Conservation (phyloP, 1,139 yeast genomes). For the Candida tunisiensis region DNA sequence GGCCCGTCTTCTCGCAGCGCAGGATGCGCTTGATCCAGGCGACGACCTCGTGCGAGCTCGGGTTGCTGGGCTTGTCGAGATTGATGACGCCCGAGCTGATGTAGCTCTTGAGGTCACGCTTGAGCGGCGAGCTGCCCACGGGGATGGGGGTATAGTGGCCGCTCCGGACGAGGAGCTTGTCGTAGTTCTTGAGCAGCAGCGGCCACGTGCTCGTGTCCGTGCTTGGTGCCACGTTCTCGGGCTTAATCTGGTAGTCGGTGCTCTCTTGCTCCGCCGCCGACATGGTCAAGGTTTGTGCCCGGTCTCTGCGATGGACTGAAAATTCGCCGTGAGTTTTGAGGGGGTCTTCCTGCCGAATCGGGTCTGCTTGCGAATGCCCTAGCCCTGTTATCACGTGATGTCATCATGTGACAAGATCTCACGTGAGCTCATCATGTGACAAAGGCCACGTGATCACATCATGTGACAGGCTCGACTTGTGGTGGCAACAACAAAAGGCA, state of each 20-base stretch:
- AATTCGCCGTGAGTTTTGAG: no score
- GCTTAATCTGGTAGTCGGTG: conserved; percentile 51
- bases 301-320: no score
- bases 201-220: conserved; percentile 95
- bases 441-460: no score
- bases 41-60: conserved; percentile 96
- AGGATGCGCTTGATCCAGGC: conserved; percentile 97
- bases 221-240: conserved; percentile 60
- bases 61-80: conserved; percentile 95
- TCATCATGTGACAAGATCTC: no score
- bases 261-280: conserved; percentile 14
- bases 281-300: no score
- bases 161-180: conserved; percentile 83
- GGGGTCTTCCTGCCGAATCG: no score
- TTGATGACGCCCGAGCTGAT: conserved; percentile 91
- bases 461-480: no score
- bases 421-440: no score
- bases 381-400: no score
- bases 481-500: no score
- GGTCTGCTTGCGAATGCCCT: no score
- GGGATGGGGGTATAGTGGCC: conserved; percentile 97
- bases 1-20: conserved; percentile 95
- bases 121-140: conserved; percentile 84
- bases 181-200: conserved; percentile 79
- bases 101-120: conserved; percentile 83